A percentile compares a stretch with the other conserved stretches of the same genome.
phyloP scores from a whole-genome alignment of 768 basidiomycete genomes.

The Rhizopogon vinicolor region DNA sequence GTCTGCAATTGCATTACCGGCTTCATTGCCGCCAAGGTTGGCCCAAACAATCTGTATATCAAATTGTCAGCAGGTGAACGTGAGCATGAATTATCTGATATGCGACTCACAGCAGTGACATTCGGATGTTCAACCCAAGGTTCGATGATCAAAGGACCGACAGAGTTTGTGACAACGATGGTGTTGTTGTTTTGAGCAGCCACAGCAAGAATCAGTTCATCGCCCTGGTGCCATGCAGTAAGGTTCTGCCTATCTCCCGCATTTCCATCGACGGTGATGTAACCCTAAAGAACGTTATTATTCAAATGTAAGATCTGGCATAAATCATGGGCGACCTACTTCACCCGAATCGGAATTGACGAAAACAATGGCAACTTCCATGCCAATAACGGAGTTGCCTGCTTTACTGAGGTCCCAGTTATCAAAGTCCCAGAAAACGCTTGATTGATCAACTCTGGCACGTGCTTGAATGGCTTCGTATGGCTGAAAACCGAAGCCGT shows the following conservation, averaged over 20 bases:
- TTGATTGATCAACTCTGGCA: constrained; percentile 62
- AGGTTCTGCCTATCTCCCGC: constrained; percentile 33
- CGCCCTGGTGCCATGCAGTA: constrained; percentile 33
- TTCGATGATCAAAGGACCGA: constrained; percentile 68
- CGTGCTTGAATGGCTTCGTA: constrained; percentile 76
- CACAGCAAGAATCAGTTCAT: constrained; percentile 44
- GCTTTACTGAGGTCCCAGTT: constrained; percentile 60
- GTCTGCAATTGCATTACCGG: constrained; percentile 73
- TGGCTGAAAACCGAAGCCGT: constrained; percentile 38
- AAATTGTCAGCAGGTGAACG: constrained; percentile 7
- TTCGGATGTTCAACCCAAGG: constrained; percentile 76
- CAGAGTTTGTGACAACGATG: constrained; percentile 75
- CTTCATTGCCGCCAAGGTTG: constrained; percentile 67
- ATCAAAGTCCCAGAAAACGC: constrained; percentile 62
- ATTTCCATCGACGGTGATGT: constrained; percentile 56
- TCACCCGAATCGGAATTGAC: constrained; percentile 84
- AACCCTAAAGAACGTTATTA: constrained; percentile 32
- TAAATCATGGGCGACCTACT: constrained; percentile 17
- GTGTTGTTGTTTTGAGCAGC: constrained; percentile 72
- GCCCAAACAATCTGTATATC: constrained; percentile 39
- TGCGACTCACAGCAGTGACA: constrained; percentile 53
- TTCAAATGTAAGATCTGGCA: background rate
- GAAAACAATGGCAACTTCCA: constrained; percentile 75
- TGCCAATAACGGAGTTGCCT: constrained; percentile 39
- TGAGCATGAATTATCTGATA: constrained; percentile 14